Base-by-base conservation (phyloP, 768 basidiomycete species). In the Scleroderma bovista region DNA sequence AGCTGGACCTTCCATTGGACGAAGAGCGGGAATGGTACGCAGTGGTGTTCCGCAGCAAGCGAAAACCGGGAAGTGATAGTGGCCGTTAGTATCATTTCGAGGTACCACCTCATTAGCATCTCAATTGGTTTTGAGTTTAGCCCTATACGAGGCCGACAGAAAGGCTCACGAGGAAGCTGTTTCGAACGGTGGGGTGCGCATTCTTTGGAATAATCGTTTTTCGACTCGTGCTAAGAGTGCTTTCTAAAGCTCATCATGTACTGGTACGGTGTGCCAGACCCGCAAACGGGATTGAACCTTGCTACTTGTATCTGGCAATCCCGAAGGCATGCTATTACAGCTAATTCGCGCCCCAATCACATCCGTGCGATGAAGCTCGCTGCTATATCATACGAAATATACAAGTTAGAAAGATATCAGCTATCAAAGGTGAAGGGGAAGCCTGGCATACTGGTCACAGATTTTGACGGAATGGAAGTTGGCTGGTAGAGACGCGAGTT, bases 261-360 rank as follows among this genome's bases (percentile, higher is more conserved):
- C 66, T 97, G 95, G 94, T 94, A 93, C 58, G 93, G 93, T 10
- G 76, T 85, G 26, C 93, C 93, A 1, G 71, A 89, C 57, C 76
- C 76, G 44, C 64, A 73, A 33, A 87, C 88, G 0, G 84, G 92
- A 2, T 73, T 88, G 69, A 97, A 97, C 66, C 80, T 96, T 47
- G 93, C 94, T 8, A 96, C 93, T 16, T 97, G 94, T 70, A 86
- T 98, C 37, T 98, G 95, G 94, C 84, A 88, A 69, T 90, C 87
- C 37, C 83, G 93, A 6, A 77, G 78, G 56, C 86, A 93, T 53
- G 95, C 94, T 4, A 69, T 83, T 23, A 83, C 81, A 3, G 93
- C 93, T 1, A 91, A 82, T 56, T 79, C 81, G 0, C 78, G 84
- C 6, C 91, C 90, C 13, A 76, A 86, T 50, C 95, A 97, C 60